Percentiles rank a stretch among this genome's conserved stretches.
These are phyloP conservation scores for Fistulifera solaris DNA, from an alignment of 108 stramenopile genomes.

Conservation along the genomic window DNA sequence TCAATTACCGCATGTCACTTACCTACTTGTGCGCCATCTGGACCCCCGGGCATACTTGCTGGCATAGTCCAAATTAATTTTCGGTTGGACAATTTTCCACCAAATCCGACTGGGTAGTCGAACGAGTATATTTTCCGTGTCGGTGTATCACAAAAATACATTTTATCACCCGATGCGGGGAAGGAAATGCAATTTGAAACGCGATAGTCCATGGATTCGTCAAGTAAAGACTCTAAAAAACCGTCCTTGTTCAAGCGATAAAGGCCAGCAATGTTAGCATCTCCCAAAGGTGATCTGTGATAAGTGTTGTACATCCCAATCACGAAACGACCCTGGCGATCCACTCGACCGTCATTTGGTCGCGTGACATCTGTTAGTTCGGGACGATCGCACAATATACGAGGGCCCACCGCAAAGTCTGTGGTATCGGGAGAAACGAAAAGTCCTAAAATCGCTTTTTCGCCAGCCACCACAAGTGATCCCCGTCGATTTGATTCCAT, in stretches of 20 bases:
- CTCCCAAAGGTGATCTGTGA: constrained; percentile 46
- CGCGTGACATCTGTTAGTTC: constrained; percentile 36
- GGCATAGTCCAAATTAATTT: constrained; percentile 50
- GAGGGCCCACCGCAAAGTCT: constrained; percentile 25
- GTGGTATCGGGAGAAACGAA: constrained; percentile 13
- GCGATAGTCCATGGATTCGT: constrained; percentile 15
- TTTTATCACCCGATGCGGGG: constrained; percentile 14
- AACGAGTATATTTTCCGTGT: constrained; percentile 56
- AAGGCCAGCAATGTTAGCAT: constrained; percentile 38
- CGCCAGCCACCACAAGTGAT: constrained; percentile 26
- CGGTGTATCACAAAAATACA: constrained; percentile 29
- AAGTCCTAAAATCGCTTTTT: constrained; percentile 36
- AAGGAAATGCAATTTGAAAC: constrained; percentile 69
- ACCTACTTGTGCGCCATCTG: constrained; percentile 52
- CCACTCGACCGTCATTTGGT: constrained; percentile 68
- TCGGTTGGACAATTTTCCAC: constrained; percentile 29
- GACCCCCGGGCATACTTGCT: constrained; percentile 30
- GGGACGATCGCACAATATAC: constrained; percentile 39
- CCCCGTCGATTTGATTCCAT: constrained; percentile 10
- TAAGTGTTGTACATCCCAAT: constrained; percentile 73
- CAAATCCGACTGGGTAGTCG: constrained; percentile 31
- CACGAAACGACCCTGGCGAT: constrained; percentile 50
- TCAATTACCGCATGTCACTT: not conserved
- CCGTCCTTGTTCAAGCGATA: constrained; percentile 27
- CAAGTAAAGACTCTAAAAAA: constrained; percentile 29